phyloP scores from a whole-genome alignment of 2,329 filamentous ascomycete species.

The Hortaea sp. region DNA sequence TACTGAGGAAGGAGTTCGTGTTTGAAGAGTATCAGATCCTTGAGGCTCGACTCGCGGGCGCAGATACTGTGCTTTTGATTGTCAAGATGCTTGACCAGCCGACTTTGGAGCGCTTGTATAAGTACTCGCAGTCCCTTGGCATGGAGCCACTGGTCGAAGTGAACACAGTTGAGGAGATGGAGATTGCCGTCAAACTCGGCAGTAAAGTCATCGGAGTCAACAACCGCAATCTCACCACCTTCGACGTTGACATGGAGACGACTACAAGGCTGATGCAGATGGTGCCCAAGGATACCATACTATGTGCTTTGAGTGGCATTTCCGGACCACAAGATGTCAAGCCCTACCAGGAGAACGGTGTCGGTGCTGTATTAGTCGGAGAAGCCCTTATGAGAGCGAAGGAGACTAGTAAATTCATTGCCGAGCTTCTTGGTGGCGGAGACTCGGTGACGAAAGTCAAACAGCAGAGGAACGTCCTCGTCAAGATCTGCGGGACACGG shows the following conservation, averaged over 20 bases:
- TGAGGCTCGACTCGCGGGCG: conserved; percentile 83
- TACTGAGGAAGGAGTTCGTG: conserved; percentile 91
- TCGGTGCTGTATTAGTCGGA: conserved; percentile 86
- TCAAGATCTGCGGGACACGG: conserved; percentile 93
- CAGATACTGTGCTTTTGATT: conserved; percentile 88
- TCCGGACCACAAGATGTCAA: conserved; percentile 79
- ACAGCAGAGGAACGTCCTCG: conserved; percentile 44
- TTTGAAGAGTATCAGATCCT: conserved; percentile 98
- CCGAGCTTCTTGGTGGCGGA: conserved; percentile 60
- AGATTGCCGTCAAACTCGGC: conserved; percentile 72
- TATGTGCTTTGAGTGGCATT: conserved; percentile 92
- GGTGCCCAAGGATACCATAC: conserved; percentile 74
- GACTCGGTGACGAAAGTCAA: conserved; percentile 17
- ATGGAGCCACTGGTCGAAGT: conserved; percentile 99
- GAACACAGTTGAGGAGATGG: conserved; percentile 89
- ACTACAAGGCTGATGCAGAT: conserved; percentile 62
- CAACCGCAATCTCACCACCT: conserved; percentile 91
- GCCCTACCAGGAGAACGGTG: conserved; percentile 77
- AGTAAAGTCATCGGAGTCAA: conserved; percentile 93
- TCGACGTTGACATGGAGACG: conserved; percentile 90
- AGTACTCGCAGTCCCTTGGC: conserved; percentile 77
- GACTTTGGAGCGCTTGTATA: conserved; percentile 67
- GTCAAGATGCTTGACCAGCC: conserved; percentile 90
- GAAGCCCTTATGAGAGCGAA: conserved; percentile 91
- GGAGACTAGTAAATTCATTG: conserved; percentile 74